These are phyloP conservation scores for Cladosporium oxysporum DNA, from an alignment of 2,329 filamentous ascomycete species.

Conservation along the genomic window DNA sequence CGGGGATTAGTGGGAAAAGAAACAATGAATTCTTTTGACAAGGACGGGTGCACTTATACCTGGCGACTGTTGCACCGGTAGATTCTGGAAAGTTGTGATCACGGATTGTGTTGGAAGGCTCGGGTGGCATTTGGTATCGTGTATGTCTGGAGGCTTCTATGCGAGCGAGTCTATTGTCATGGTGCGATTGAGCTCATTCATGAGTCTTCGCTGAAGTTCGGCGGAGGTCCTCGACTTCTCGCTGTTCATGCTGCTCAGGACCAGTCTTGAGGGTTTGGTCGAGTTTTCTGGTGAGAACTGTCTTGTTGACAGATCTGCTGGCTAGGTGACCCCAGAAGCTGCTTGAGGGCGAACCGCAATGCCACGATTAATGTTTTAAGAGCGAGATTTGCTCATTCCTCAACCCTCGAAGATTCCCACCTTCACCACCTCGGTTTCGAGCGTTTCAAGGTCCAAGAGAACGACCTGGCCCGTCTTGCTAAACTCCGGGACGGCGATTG, in stretches of 20 bases:
- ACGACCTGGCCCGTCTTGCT: constrained; percentile 75
- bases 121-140: constrained; percentile 2
- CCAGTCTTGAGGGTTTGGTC: not conserved
- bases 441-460: constrained; percentile 79
- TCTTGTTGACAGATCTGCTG: not conserved
- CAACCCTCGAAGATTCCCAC: constrained; percentile 45
- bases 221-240: not conserved
- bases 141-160: not conserved
- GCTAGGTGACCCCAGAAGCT: not conserved
- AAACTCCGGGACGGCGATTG: constrained; percentile 85
- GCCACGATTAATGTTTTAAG: not conserved
- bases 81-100: not conserved
- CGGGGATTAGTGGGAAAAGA: not conserved
- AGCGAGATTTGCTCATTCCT: not conserved
- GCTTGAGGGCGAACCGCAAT: not conserved
- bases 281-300: not conserved
- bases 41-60: not conserved
- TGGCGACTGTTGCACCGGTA: not conserved
- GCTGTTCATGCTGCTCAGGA: not conserved
- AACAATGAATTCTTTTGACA: not conserved
- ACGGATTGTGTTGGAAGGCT: not conserved
- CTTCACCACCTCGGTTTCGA: constrained; percentile 73
- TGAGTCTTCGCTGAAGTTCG: not conserved
- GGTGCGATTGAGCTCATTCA: not conserved
- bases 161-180: not conserved